Base-by-base conservation (phyloP, 2,329 filamentous ascomycete genomes). In the Diaporthe nobilis region DNA sequence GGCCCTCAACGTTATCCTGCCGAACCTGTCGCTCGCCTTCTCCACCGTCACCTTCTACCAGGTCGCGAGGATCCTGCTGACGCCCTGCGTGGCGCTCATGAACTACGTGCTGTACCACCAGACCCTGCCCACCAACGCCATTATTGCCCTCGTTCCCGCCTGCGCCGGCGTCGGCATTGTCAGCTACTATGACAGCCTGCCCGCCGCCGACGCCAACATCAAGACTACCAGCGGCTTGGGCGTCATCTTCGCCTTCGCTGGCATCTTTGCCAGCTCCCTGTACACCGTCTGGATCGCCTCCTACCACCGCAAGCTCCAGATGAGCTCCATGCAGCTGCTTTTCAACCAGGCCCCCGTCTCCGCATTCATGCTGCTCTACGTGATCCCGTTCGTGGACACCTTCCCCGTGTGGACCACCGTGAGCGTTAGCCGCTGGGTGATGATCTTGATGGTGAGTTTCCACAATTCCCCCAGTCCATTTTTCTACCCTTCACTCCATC, bases 31-130 rank as follows among this genome's bases (percentile, higher is more conserved):
- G 1, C 86, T 94, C 58, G 92, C 92, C 42, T 93, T 90, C 82
- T 93, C 92, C 31, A 90, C 89, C 70, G 90, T 94, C 57, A 92
- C 91, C 57, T 94, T 94, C 82, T 94, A 94, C 82, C 92, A 94
- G 82, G 89, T 94, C 67, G 91, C 91, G 6, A 89, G 92, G 34
- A 92, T 94, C 75, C 85, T 94, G 17, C 87, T 94, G 39, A 94
- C 92, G 1, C 92, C 92, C 4, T 88, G 87, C 58, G 91, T 93
- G 28, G 92, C 91, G 6, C 82, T 90, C 22, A 90, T 94, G 86
- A 93, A 94, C 82, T 92, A 86, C 79, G 81, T 91, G 31, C 85
- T 94, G 44, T 92, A 93, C 83, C 83, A 86, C 77, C 85, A 88
- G 37, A 89, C 85, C 0, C 86, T 94, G 15, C 91, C 92, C 9